Conservation (phyloP, 495 filamentous ascomycete genomes). For the Aspergillus egyptiacus region DNA sequence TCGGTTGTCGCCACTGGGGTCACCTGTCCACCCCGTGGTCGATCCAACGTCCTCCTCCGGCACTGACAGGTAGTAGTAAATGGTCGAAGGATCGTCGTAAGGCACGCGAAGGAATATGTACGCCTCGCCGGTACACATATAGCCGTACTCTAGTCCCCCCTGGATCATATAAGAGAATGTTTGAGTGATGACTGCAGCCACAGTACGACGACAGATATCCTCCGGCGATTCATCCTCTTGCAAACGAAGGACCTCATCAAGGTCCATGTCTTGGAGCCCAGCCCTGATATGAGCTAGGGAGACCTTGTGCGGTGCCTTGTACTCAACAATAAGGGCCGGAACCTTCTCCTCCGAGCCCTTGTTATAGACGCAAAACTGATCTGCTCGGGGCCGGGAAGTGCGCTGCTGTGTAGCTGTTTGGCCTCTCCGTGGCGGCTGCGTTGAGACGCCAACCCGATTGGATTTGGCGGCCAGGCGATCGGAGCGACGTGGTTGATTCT, state of each 20-base stretch:
- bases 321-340: slow-evolving; percentile 32
- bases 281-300: slow-evolving; percentile 17
- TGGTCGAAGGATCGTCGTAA: slow-evolving; percentile 28
- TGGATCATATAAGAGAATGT: slow-evolving; percentile 41
- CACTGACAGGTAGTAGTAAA: slow-evolving; percentile 35
- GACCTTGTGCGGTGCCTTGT: slow-evolving; percentile 43
- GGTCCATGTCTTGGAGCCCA: slow-evolving; percentile 22
- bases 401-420: too few relatives aligned
- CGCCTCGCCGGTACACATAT: slow-evolving; percentile 39
- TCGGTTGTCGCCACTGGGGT: slow-evolving; percentile 8
- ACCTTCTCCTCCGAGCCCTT: slow-evolving; percentile 21
- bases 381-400: too few relatives aligned
- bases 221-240: slow-evolving; percentile 7
- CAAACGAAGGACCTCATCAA: slow-evolving; percentile 14
- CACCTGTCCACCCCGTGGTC: slow-evolving; percentile 7
- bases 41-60: slow-evolving; percentile 32
- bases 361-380: slow-evolving; percentile 15
- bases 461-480: slow-evolving; percentile 2
- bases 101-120: slow-evolving; percentile 41
- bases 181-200: slow-evolving; percentile 36
- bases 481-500: slow-evolving; percentile 7
- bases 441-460: too few relatives aligned
- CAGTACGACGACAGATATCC: slow-evolving; percentile 3
- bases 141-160: slow-evolving; percentile 33
- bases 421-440: too few relatives aligned